Evolutionary conservation across 352 stramenopile genomes (phyloP).

Genomic region (Phytophthora macrochlamydospora): DNA sequence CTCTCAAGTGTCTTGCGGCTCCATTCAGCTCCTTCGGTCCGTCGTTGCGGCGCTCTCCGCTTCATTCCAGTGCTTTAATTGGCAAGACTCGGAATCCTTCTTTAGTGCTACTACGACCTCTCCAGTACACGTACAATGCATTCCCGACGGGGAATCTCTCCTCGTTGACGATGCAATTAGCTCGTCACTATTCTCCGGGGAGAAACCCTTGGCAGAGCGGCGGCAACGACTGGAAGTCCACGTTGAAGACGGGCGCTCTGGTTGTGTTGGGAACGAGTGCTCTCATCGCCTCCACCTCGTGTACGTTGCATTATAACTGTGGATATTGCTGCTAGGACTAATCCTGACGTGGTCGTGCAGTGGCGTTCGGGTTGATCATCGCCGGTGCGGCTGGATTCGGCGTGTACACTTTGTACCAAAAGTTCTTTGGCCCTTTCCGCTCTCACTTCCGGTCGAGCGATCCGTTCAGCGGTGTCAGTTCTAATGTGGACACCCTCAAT

Average conservation of each 20-base stretch:
- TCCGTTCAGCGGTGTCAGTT: slow-evolving; percentile 49
- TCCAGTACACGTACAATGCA: neutral
- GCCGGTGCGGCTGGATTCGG: slow-evolving; percentile 68
- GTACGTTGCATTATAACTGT: slow-evolving; percentile 34
- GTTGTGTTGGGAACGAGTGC: slow-evolving; percentile 62
- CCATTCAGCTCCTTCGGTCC: slow-evolving; percentile 7
- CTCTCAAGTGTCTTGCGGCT: slow-evolving; percentile 2
- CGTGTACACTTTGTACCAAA: slow-evolving; percentile 75
- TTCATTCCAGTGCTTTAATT: neutral
- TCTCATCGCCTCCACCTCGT: slow-evolving; percentile 63
- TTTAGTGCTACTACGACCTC: slow-evolving; percentile 13
- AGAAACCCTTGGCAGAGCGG: slow-evolving; percentile 43
- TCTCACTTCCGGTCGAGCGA: slow-evolving; percentile 33
- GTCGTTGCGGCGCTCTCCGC: slow-evolving; percentile 4
- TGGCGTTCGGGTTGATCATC: slow-evolving; percentile 77
- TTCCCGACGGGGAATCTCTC: neutral
- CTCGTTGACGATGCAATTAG: slow-evolving; percentile 24
- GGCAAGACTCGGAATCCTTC: neutral
- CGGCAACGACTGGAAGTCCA: slow-evolving; percentile 51
- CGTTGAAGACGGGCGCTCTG: slow-evolving; percentile 65
- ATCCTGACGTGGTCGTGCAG: slow-evolving; percentile 30
- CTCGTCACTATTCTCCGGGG: slow-evolving; percentile 37
- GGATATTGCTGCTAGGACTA: neutral
- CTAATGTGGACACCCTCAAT: slow-evolving; percentile 53
- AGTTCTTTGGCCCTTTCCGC: slow-evolving; percentile 57